A percentile compares a stretch with the other conserved stretches of the same genome.
Evolutionary conservation across 2,329 filamentous ascomycete genomes (phyloP).

Genomic region (Phaeosphaeria sp.): DNA sequence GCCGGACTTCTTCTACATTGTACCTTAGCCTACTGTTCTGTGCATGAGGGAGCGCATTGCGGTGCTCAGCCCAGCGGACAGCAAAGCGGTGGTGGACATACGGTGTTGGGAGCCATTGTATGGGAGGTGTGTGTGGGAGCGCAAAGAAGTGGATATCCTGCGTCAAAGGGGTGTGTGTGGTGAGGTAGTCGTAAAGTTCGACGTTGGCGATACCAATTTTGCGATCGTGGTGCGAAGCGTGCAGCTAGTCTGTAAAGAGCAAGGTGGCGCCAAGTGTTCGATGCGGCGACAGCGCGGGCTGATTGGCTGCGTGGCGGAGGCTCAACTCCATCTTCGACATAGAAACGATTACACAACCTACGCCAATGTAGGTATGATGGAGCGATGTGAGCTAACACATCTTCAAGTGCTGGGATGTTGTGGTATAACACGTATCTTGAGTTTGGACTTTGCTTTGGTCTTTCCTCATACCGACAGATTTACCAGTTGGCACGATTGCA

Average conservation of each 20-base stretch:
- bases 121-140: slow-evolving; percentile 58
- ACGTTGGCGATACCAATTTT: slow-evolving; percentile 19
- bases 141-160: slow-evolving; percentile 94
- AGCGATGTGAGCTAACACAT: too few species aligned
- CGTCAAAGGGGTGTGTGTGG: slow-evolving; percentile 55
- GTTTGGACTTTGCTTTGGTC: too few species aligned
- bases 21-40: slow-evolving; percentile 95
- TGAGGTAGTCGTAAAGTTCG: slow-evolving; percentile 13
- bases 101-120: slow-evolving; percentile 85
- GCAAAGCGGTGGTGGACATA: slow-evolving; percentile 97
- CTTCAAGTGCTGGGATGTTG: too few species aligned
- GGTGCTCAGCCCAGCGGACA: slow-evolving; percentile 67
- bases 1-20: slow-evolving; percentile 62
- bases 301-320: neutral
- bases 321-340: neutral
- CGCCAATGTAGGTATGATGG: too few species aligned
- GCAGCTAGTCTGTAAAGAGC: slow-evolving; percentile 10
- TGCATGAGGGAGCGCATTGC: slow-evolving; percentile 27
- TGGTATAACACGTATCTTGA: too few species aligned
- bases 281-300: neutral
- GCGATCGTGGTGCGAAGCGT: slow-evolving; percentile 19
- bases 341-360: too few species aligned
- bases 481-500: too few species aligned
- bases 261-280: slow-evolving; percentile 8
- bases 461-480: too few species aligned